Base-by-base conservation (phyloP, 2,329 filamentous ascomycete genomes). In the Epichloe gansuensis region DNA sequence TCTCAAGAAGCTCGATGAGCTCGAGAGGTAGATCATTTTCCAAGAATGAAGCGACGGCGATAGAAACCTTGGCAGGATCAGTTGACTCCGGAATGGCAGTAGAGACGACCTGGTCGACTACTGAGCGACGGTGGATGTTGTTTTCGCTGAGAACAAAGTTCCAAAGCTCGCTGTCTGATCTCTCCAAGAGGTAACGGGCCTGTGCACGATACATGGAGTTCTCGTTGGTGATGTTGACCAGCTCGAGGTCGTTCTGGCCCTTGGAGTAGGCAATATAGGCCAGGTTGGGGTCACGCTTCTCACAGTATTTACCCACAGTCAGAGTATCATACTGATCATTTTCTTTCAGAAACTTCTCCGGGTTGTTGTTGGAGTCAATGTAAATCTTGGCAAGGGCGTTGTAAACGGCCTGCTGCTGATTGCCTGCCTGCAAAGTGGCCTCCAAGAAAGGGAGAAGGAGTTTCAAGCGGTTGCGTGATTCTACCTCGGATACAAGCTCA, bases 121-220 rank as follows among this genome's bases (percentile, higher is more conserved):
- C 81, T 23, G 90, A 94, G 54, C 93, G 84, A 42, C 93, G 86
- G 67, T 97, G 89, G 56, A 95, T 81, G 71, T 98, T 98, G 78
- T 96, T 97, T 61, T 89, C 83, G 67, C 86, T 95, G 36, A 98
- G 78, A 13, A 97, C 93, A 65, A 96, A 98, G 50, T 78, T 77
- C 94, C 94, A 98, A 47, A 98, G 82, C 67, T 98, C 93, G 2
- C 75, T 68, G 63, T 98, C 93, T 39, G 87, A 85, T 58, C 93
- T 85, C 63, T 96, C 90, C 50, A 98, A 75, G 25, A 98, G 78
- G 69, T 98, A 98, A 39, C 93, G 85, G 53, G 90, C 91, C 70
- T 98, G 93, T n/a, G 87, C 87, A 62, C 90, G 86, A 78, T 95
- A 98, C 93, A 98, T 98, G n/a, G 88, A 84, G 72, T 98, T 98